Evolutionary conservation across 169 alveolate species (phyloP).

Genomic region (Theileria equi): DNA sequence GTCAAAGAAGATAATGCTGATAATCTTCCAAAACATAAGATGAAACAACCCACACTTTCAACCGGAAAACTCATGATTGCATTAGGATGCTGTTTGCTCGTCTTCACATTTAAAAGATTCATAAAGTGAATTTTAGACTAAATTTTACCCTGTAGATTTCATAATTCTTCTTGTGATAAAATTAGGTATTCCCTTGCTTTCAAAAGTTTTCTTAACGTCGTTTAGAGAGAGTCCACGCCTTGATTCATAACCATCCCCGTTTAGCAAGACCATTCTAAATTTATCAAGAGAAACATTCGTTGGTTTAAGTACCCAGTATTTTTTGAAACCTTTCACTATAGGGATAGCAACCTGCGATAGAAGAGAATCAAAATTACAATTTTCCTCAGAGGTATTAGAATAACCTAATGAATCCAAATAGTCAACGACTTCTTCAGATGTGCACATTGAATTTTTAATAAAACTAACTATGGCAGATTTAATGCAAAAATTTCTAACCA

Average conservation of each 20-base stretch:
- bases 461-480: conserved; percentile 22
- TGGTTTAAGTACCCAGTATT: conserved; percentile 36
- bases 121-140: not conserved
- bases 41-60: not conserved
- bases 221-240: not conserved
- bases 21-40: not conserved
- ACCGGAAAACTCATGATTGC: not conserved
- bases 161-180: conserved; percentile 1
- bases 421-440: conserved; percentile 34
- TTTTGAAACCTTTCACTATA: conserved; percentile 6
- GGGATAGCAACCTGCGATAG: conserved; percentile 56
- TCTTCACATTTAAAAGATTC: not conserved
- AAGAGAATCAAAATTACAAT: conserved; percentile 19
- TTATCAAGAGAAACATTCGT: conserved; percentile 14
- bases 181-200: conserved; percentile 1
- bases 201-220: too few relatives aligned
- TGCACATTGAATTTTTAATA: conserved; percentile 25
- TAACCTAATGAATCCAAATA: conserved; percentile 34
- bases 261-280: not conserved
- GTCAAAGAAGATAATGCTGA: not conserved
- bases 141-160: not conserved
- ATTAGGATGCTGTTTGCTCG: not conserved
- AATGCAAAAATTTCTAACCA: conserved; percentile 27
- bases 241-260: not conserved
- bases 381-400: conserved; percentile 24